Evolutionary conservation across 2,329 filamentous ascomycete species (phyloP).

Genomic region (Cladophialophora yegresii): DNA sequence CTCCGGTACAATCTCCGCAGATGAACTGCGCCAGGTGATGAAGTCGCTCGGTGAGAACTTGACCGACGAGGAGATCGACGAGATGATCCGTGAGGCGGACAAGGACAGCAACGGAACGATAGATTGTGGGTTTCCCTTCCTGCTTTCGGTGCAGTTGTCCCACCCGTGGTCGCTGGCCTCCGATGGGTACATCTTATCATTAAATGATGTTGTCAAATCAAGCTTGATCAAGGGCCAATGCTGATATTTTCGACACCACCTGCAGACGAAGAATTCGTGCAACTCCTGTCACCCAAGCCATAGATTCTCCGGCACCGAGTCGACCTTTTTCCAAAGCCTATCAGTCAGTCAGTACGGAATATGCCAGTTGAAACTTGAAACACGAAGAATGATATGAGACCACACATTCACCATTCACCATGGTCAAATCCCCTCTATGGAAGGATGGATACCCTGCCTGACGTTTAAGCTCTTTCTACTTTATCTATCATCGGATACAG

Average conservation of each 20-base stretch:
- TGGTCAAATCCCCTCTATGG: background rate
- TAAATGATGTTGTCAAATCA: background rate
- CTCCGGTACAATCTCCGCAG: constrained; percentile 65
- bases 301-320: constrained; percentile 7
- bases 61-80: constrained; percentile 64
- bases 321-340: background rate
- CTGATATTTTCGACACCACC: background rate
- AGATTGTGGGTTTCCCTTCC: constrained; percentile 54
- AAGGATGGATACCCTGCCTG: background rate
- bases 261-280: constrained; percentile 37
- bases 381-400: background rate
- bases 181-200: background rate
- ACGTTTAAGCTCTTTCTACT: background rate
- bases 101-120: constrained; percentile 66
- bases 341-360: no score
- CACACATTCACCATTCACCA: background rate
- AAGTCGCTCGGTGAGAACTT: constrained; percentile 65
- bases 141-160: background rate
- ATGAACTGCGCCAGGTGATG: constrained; percentile 65
- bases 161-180: background rate
- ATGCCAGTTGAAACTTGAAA: background rate
- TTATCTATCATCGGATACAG: background rate
- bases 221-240: background rate
- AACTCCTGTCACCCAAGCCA: constrained; percentile 35
- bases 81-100: constrained; percentile 67